Evolutionary conservation across 495 filamentous ascomycete genomes (phyloP).

Genomic region (Pyrenopolyporus hunteri): DNA sequence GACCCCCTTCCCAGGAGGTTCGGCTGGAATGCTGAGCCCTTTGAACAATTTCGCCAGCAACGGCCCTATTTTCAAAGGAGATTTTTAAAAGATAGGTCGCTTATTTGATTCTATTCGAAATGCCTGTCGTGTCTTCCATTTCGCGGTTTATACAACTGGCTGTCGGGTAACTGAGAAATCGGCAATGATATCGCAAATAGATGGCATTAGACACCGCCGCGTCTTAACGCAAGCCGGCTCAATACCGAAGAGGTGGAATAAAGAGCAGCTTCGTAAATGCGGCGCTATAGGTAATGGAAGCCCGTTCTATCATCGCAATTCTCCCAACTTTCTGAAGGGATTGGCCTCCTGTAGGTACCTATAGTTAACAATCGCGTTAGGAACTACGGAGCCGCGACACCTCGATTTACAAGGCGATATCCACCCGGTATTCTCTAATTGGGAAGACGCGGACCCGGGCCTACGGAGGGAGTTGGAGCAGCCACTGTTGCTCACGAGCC

Average conservation of each 20-base stretch:
- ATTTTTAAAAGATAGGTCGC: too few species aligned
- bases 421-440: constrained; percentile 44
- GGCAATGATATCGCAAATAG: constrained; percentile 16
- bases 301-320: background rate
- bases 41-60: constrained; percentile 3
- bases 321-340: background rate
- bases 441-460: constrained; percentile 28
- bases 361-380: constrained; percentile 1
- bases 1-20: constrained; percentile 7
- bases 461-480: constrained; percentile 40
- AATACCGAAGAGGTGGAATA: constrained; percentile 42
- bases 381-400: constrained; percentile 9
- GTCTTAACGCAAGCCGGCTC: constrained; percentile 32
- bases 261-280: constrained; percentile 38
- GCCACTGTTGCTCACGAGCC: constrained; percentile 44
- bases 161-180: background rate
- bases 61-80: background rate
- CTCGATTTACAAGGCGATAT: constrained; percentile 38
- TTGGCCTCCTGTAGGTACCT: too few species aligned
- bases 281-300: constrained; percentile 40
- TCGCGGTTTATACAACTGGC: background rate
- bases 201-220: constrained; percentile 5
- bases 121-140: background rate
- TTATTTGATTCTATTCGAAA: background rate
- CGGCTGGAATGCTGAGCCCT: constrained; percentile 26